Conservation (phyloP, 768 basidiomycete genomes). For the Pulveroboletus sp. region DNA sequence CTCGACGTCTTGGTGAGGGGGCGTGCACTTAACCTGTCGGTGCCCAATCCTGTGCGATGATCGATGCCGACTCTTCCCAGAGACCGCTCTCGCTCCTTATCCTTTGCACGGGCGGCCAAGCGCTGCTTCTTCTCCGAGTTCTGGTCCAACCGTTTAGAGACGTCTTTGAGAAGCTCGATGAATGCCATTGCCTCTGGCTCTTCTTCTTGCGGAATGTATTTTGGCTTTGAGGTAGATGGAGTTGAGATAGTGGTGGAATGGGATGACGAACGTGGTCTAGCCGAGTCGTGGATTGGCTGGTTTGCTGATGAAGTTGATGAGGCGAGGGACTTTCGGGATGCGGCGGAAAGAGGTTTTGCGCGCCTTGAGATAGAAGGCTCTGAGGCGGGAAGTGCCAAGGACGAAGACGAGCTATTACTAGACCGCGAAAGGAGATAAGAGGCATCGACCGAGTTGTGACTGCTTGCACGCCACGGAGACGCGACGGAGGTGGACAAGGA, state of each 20-base stretch:
- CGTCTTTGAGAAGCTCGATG: conserved; percentile 23
- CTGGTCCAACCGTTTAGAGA: conserved; percentile 19
- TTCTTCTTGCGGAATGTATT: conserved; percentile 9
- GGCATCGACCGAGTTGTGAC: conserved; percentile 1
- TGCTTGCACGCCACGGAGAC: conserved; percentile 9
- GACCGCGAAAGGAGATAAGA: conserved; percentile 7
- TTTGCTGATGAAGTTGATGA: conserved; percentile 19
- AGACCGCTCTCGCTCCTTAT: conserved; percentile 7
- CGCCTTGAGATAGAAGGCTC: conserved; percentile 3
- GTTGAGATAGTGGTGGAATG: conserved; percentile 4
- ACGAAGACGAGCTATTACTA: conserved; percentile 1
- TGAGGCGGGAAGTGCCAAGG: background rate
- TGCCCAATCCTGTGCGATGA: background rate
- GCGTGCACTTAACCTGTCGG: background rate
- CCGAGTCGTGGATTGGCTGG: conserved; percentile 4
- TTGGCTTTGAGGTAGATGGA: background rate
- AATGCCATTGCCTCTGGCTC: conserved; percentile 23
- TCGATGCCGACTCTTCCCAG: background rate
- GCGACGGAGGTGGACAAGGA: conserved; percentile 1
- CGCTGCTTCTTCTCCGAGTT: conserved; percentile 27
- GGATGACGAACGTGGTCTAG: conserved; percentile 18
- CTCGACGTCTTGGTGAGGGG: conserved; percentile 16
- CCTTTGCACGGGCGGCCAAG: conserved; percentile 7
- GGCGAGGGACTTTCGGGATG: conserved; percentile 15
- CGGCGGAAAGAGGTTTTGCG: conserved; percentile 3